These are phyloP conservation scores for Violaceomyces palustris DNA, from an alignment of 1,284 basidiomycete genomes.

Conservation along the genomic window DNA sequence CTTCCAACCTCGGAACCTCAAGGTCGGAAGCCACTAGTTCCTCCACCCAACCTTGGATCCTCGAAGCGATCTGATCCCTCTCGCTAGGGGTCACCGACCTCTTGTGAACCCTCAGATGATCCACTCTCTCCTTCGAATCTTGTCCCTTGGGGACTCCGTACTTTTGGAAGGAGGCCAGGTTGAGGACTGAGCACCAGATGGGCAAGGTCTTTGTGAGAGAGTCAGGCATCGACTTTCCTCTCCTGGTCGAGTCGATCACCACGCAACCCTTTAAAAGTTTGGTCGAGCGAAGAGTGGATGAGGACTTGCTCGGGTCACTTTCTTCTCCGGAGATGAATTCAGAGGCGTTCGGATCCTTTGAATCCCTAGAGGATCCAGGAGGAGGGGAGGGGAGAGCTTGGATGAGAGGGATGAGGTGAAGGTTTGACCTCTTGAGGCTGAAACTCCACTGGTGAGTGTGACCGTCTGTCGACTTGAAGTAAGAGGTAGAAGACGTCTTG, in stretches of 20 bases:
- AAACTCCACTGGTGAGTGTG: conserved; percentile 62
- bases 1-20: conserved; percentile 52
- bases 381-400: no score
- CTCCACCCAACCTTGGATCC: conserved; percentile 65
- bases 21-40: conserved; percentile 58
- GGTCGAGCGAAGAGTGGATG: no score
- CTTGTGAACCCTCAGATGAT: conserved; percentile 70
- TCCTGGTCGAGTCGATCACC: conserved; percentile 84
- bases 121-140: no score
- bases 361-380: no score
- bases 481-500: conserved; percentile 59
- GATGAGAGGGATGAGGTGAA: conserved; percentile 68
- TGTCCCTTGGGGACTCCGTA: conserved; percentile 9
- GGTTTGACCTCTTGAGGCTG: conserved; percentile 63
- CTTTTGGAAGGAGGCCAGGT: conserved; percentile 59
- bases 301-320: neutral
- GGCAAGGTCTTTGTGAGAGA: conserved; percentile 90
- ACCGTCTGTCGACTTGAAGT: conserved; percentile 97
- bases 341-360: no score
- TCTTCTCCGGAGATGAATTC: no score
- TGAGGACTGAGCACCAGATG: conserved; percentile 91
- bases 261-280: conserved; percentile 62
- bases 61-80: conserved; percentile 65
- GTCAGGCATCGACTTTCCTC: conserved; percentile 91
- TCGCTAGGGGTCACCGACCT: conserved; percentile 57